Base-by-base conservation (phyloP, 768 basidiomycete species). In the Tylopilus felleus region DNA sequence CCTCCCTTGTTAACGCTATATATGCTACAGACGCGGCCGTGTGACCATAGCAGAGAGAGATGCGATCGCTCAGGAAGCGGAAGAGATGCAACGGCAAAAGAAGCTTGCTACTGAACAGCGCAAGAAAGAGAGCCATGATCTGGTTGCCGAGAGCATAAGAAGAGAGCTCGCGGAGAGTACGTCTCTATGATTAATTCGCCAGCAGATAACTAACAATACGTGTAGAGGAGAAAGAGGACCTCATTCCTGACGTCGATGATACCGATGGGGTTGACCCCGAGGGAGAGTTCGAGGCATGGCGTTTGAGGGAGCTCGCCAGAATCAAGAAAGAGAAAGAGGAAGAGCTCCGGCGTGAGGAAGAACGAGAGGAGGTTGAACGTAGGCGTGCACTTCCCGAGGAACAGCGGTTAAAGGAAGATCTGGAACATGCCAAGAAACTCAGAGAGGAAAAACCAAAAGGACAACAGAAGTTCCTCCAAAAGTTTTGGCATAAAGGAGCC, bases 401-500 rank as follows among this genome's bases (percentile, higher is more conserved):
- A 60, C 88, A 96, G 65, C 77, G 97, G 29, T 65, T 98, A 70
- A 87, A 85, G 70, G 97, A 99, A 69, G 97, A 99, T 69, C 65
- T 95, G 56, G 94, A 91, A 68, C 83, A 77, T 39, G 95, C 94
- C 3, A 80, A 92, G 53, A 85, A 90, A 68, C 74, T 81, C 29
- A 79, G 97, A 52, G 86, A 87, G 51, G 91, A 90, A 50, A 96
- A 95, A 72, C 90, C 91, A 1, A 90, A 97, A 67, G 93, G 91
- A 4, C 80, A 90, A 58, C 90, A 93, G 67, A 90, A 85, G 66
- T 98, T 98, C 73, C 71, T 98, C 58, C 94, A 98, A 70, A 98
- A 97, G 73, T 99, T 97, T 69, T 98, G 93, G 85, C 97, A 99
- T 76, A 98, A 96, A 73, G 97, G 97, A 63, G 97, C 96, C 55